These are phyloP conservation scores for Leccinum ochraceum DNA, from an alignment of 768 basidiomycete genomes.

Conservation along the genomic window DNA sequence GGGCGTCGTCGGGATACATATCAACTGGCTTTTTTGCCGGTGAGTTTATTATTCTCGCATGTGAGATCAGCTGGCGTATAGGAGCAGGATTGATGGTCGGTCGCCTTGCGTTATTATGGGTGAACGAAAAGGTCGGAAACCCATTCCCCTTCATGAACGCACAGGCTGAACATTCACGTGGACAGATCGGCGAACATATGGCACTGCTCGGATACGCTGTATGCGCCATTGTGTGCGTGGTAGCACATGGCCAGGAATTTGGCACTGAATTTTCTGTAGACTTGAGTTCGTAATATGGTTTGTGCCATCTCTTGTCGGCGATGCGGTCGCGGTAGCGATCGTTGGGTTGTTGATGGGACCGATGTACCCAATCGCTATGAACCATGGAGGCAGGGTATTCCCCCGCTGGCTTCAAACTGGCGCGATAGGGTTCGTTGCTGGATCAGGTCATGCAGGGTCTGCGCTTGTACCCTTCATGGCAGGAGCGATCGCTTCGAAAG, in stretches of 20 bases:
- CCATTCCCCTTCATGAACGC: too few relatives aligned
- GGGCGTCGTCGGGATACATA: conserved; percentile 47
- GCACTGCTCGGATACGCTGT: conserved; percentile 31
- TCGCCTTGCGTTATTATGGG: conserved; percentile 30
- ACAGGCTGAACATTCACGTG: neutral
- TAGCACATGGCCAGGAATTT: neutral
- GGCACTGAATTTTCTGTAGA: conserved; percentile 29
- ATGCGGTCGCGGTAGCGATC: conserved; percentile 62
- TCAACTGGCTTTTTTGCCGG: conserved; percentile 41
- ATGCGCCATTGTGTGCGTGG: conserved; percentile 31
- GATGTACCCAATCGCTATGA: conserved; percentile 61
- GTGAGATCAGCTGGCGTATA: neutral
- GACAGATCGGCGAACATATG: conserved; percentile 34
- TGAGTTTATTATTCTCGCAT: neutral
- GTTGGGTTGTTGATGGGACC: conserved; percentile 74
- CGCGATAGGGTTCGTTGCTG: conserved; percentile 53
- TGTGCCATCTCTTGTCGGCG: conserved; percentile 62
- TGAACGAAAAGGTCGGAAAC: conserved; percentile 27
- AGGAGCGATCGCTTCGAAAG: conserved; percentile 42
- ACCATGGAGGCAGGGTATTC: conserved; percentile 36
- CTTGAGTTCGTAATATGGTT: conserved; percentile 72
- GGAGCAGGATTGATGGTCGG: conserved; percentile 31
- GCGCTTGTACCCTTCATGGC: conserved; percentile 54
- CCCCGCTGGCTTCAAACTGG: conserved; percentile 38
- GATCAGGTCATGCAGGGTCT: conserved; percentile 51